These are phyloP conservation scores for Eutrema japonicum DNA, from an alignment of 345 rosid species.

Conservation along the genomic window DNA sequence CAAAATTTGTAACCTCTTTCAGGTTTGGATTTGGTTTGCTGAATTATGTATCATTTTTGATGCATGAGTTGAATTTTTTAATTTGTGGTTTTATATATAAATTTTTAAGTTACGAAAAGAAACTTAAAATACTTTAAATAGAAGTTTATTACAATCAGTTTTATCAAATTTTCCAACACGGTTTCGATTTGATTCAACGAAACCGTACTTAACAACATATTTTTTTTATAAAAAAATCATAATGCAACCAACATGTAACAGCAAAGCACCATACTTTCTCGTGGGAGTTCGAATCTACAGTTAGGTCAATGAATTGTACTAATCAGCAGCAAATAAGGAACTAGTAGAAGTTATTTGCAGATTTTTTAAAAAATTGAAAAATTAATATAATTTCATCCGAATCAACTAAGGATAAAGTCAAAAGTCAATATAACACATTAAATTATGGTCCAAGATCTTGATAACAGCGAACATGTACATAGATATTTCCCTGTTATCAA, in stretches of 20 bases:
- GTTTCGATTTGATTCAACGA: constrained; percentile 4
- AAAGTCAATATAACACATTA: constrained; percentile 8
- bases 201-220: background rate
- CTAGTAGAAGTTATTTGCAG: background rate
- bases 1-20: no score
- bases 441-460: constrained; percentile 5
- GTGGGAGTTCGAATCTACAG: constrained; percentile 28
- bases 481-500: no score
- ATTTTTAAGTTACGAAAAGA: no score
- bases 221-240: no score
- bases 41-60: no score
- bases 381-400: background rate
- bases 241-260: constrained; percentile 9
- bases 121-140: no score
- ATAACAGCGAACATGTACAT: background rate
- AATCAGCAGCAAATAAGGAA: constrained; percentile 17
- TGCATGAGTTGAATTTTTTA: no score
- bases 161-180: background rate
- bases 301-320: constrained; percentile 22
- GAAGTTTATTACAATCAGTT: background rate
- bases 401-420: background rate
- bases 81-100: no score
- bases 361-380: background rate
- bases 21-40: no score
- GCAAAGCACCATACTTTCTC: constrained; percentile 32